A percentile compares a stretch with the other conserved stretches of the same genome.
These are phyloP conservation scores for Closterium sp. DNA, from an alignment of 139 green algal species.

Conservation along the genomic window DNA sequence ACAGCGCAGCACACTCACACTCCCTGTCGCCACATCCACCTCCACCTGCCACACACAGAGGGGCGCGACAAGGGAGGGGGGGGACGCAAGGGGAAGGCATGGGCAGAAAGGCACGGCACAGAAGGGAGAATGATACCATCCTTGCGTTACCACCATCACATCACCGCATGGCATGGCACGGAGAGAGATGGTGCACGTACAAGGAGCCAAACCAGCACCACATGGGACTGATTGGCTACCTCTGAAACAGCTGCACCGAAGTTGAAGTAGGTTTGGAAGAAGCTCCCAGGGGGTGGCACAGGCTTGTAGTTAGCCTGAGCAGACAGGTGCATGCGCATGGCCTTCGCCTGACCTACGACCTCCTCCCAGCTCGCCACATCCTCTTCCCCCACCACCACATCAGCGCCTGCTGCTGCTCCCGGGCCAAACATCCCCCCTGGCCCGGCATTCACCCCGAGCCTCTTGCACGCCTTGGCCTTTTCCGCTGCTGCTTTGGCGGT, in stretches of 20 bases:
- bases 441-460: slow-evolving; percentile 63
- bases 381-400: neutral
- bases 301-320: slow-evolving; percentile 85
- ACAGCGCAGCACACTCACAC: slow-evolving; percentile 9
- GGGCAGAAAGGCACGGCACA: too few species aligned
- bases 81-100: neutral
- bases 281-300: slow-evolving; percentile 71
- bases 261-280: slow-evolving; percentile 88
- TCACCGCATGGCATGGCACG: too few species aligned
- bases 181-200: too few species aligned
- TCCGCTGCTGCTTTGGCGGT: slow-evolving; percentile 72
- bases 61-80: neutral
- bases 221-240: too few species aligned
- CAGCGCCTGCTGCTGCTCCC: neutral
- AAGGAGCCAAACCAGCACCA: too few species aligned
- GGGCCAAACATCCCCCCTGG: neutral
- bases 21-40: slow-evolving; percentile 62
- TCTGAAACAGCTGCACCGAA: slow-evolving; percentile 72
- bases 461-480: slow-evolving; percentile 70
- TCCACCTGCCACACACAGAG: slow-evolving; percentile 41
- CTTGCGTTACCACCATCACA: too few species aligned
- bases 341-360: slow-evolving; percentile 61
- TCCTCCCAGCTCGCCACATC: slow-evolving; percentile 17
- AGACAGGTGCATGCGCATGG: slow-evolving; percentile 80
- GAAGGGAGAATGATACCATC: too few species aligned